A percentile compares a stretch with the other conserved stretches of the same genome.
Conservation (phyloP, 495 filamentous ascomycete genomes). For the Aspergillus wentii region DNA sequence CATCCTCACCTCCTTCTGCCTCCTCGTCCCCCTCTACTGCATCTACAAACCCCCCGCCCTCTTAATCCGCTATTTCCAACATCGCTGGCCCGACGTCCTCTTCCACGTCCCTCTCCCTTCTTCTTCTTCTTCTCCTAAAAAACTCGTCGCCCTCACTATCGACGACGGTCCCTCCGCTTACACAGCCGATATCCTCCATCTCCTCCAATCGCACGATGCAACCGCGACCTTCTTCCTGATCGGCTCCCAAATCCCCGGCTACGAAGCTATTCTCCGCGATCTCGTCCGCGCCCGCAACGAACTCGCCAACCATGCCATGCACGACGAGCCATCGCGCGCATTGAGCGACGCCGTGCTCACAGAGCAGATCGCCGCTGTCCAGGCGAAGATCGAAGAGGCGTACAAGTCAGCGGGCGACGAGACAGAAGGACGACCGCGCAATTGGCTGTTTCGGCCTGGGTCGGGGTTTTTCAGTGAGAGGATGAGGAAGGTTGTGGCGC, state of each 20-base stretch:
- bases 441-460: conserved; percentile 71
- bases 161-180: conserved; percentile 76
- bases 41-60: conserved; percentile 70
- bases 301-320: conserved; percentile 81
- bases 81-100: conserved; percentile 69
- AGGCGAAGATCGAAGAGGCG: conserved; percentile 45
- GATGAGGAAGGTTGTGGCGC: conserved; percentile 53
- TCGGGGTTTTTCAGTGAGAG: conserved; percentile 70
- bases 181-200: conserved; percentile 63
- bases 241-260: conserved; percentile 62
- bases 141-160: conserved; percentile 73
- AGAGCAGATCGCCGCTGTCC: conserved; percentile 35
- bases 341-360: conserved; percentile 29
- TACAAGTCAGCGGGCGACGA: conserved; percentile 38
- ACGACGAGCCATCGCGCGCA: conserved; percentile 64
- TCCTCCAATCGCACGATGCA: conserved; percentile 52
- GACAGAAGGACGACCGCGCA: conserved; percentile 23
- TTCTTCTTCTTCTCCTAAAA: conserved; percentile 21
- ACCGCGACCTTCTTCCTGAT: conserved; percentile 78
- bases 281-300: conserved; percentile 63
- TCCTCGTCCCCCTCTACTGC: conserved; percentile 55
- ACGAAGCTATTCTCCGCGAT: conserved; percentile 53
- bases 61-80: conserved; percentile 63
- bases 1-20: conserved; percentile 37
- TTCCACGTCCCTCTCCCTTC: conserved; percentile 50